Evolutionary conservation across 805 yeast genomes (phyloP).

Genomic region (Wickerhamomyces sydowiorum): DNA sequence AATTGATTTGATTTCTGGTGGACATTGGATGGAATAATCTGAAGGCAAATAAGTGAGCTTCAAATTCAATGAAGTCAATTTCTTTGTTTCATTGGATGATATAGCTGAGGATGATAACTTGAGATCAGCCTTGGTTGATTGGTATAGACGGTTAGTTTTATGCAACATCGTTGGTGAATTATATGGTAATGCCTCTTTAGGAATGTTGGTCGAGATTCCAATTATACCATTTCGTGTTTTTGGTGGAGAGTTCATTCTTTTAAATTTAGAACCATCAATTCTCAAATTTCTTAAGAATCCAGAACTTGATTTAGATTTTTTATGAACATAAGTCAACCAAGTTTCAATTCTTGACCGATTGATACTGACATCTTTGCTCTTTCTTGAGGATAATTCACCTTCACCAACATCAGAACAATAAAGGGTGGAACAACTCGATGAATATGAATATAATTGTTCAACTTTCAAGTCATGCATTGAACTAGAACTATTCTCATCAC

Average conservation of each 20-base stretch:
- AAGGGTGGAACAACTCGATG: not conserved
- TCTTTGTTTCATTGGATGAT: conserved; percentile 23
- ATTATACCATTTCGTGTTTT: conserved; percentile 23
- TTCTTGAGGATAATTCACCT: conserved; percentile 18
- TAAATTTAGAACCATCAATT: not conserved
- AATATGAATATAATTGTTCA: no score
- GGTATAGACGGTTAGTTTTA: conserved; percentile 29
- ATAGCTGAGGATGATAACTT: conserved; percentile 23
- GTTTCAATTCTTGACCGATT: conserved; percentile 16
- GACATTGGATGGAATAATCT: conserved; percentile 18
- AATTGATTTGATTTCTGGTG: conserved; percentile 26
- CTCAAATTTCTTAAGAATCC: conserved; percentile 1
- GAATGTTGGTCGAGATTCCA: conserved; percentile 23
- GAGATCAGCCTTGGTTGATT: conserved; percentile 26
- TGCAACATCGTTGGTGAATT: conserved; percentile 30
- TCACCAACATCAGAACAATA: not conserved
- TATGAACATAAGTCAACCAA: conserved; percentile 4
- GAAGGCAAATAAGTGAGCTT: conserved; percentile 26
- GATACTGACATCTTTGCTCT: conserved; percentile 9
- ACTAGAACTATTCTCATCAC: not conserved
- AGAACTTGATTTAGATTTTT: not conserved
- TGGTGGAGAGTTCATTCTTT: not conserved
- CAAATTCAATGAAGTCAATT: conserved; percentile 22
- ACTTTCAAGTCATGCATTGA: no score
- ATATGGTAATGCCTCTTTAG: conserved; percentile 31